Percentiles rank a stretch among this genome's conserved stretches.
Evolutionary conservation across 169 alveolate genomes (phyloP).

Genomic region (Plasmodium sp.): DNA sequence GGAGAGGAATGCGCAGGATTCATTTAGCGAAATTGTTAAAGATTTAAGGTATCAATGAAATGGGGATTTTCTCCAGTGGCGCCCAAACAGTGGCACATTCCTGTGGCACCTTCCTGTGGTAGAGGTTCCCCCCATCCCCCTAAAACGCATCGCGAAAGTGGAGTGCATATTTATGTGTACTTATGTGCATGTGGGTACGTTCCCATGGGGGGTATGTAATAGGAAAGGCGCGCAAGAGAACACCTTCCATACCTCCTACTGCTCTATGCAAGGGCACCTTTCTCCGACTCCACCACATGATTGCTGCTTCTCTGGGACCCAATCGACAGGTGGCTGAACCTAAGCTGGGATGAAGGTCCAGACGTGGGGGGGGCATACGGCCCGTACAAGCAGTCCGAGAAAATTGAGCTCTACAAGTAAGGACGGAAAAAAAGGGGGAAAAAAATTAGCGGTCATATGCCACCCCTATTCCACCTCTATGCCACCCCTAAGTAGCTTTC

Average conservation of each 20-base stretch:
- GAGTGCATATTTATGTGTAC: not conserved
- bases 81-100: not conserved
- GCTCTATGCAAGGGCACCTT: not conserved
- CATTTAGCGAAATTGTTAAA: conserved; percentile 74
- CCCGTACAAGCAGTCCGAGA: conserved; percentile 83
- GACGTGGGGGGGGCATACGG: conserved; percentile 80
- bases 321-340: conserved; percentile 84
- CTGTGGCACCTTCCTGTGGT: not conserved
- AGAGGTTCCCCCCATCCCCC: not conserved
- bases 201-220: not conserved
- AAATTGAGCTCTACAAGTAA: conserved; percentile 27
- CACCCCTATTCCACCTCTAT: not conserved
- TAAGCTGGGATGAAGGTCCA: conserved; percentile 87
- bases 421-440: not conserved
- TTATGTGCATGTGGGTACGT: not conserved
- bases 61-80: not conserved
- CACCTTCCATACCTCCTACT: not conserved
- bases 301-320: not conserved
- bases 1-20: conserved; percentile 67
- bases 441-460: not conserved
- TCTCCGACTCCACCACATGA: not conserved
- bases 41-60: conserved; percentile 78
- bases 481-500: not conserved
- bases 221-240: not conserved
- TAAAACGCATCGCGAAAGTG: not conserved